phyloP scores from a whole-genome alignment of 495 filamentous ascomycete genomes.

The Penicillium paxilli region DNA sequence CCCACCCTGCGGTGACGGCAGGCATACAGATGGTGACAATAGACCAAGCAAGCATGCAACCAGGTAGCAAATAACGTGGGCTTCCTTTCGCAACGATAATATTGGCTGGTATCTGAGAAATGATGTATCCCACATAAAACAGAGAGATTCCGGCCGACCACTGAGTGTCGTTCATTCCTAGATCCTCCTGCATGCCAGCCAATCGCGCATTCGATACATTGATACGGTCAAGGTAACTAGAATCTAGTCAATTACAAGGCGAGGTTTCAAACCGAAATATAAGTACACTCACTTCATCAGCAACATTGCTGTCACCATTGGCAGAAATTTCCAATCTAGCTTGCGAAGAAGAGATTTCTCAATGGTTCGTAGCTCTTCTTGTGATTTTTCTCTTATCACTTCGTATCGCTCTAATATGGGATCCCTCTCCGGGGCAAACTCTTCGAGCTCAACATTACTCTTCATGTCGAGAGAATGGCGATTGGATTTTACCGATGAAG shows the following conservation, averaged over 20 bases:
- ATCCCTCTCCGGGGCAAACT: neutral
- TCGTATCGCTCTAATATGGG: neutral
- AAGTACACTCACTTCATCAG: neutral
- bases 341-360: neutral
- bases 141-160: neutral
- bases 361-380: neutral
- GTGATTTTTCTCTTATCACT: neutral
- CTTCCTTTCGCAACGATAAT: neutral
- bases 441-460: neutral
- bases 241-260: neutral
- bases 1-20: neutral
- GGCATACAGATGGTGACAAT: neutral
- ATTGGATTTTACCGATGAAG: neutral
- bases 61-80: neutral
- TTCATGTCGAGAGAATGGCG: neutral
- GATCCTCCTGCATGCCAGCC: neutral
- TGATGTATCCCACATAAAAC: neutral
- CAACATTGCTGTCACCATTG: neutral
- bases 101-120: neutral
- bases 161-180: neutral
- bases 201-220: neutral
- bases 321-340: neutral
- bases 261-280: too few species aligned
- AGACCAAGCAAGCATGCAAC: neutral
- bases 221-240: neutral